phyloP scores from a whole-genome alignment of 441 rosid species.

The Codiaeum variegatum region DNA sequence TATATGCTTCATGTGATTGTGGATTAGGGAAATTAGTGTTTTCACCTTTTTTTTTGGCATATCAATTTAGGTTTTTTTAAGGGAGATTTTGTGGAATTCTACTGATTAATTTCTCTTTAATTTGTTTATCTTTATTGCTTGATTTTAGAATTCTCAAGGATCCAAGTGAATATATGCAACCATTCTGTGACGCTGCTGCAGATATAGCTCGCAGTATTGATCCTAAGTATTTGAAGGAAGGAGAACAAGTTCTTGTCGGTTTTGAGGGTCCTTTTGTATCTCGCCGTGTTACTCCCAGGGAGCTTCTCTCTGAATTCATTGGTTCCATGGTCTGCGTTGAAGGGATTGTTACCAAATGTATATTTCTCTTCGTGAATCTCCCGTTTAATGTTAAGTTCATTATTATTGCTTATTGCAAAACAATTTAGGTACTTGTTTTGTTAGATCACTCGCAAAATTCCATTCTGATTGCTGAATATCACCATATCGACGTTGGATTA shows the following conservation, averaged over 20 bases:
- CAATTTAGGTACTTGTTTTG: too few species aligned
- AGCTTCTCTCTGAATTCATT: constrained; percentile 86
- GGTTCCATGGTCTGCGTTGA: constrained; percentile 96
- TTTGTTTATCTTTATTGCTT: background rate
- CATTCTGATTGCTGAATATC: background rate
- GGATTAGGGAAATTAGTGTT: background rate
- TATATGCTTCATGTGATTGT: background rate
- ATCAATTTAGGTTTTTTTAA: background rate
- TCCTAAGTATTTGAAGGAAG: constrained; percentile 80
- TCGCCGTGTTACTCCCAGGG: constrained; percentile 89
- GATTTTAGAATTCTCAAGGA: constrained; percentile 61
- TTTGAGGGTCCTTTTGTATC: constrained; percentile 97
- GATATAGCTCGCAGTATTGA: constrained; percentile 72
- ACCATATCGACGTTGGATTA: background rate
- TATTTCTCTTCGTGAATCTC: background rate
- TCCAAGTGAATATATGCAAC: constrained; percentile 85
- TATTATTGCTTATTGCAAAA: too few species aligned
- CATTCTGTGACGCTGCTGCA: constrained; percentile 87
- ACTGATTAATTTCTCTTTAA: background rate
- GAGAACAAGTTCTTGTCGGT: constrained; percentile 75
- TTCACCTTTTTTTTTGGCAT: background rate
- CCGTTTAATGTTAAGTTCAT: background rate
- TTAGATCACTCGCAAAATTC: too few species aligned
- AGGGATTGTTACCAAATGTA: constrained; percentile 96
- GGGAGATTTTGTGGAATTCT: background rate